Base-by-base conservation (phyloP, 768 basidiomycete species). In the Russula compacta region DNA sequence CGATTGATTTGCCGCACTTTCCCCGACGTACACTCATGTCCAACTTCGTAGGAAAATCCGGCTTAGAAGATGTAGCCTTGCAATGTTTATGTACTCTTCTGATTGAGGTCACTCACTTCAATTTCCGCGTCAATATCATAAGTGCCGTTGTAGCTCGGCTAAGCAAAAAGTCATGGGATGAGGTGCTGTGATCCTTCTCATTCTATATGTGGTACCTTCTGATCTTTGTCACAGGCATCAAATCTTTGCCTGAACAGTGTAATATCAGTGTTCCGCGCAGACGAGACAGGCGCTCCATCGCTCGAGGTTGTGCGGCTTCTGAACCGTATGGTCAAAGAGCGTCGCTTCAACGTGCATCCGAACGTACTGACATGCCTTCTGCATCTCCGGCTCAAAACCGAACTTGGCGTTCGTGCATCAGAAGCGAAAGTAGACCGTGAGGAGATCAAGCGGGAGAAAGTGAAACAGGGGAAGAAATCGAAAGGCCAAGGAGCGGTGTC, bases 241-340 rank as follows among this genome's bases (percentile, higher is more conserved):
- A 87, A 95, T 67, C 75, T 88, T 53, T 97, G 95, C 71, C 79
- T 94, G 32, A 78, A 85, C 67, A 83, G 92, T 5, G 71, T 99
- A 68, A 85, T 90, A 69, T 77, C 79, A 51, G 86, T 98, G 44
- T 92, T 98, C 74, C 82, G 83, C 53, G 81, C 82, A 64, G 97
- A 98, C 76, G 74, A 81, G 19, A 87, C 88, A 11, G 93, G 94
- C 17, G 74, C 76, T 10, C 78, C 89, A 51, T 97, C 97, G 4
- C 80, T 98, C 59, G 92, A 97, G 71, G 76, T 86, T 59, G 91
- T 98, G 44, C 89, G 94, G 48, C 77, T 98, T 42, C 73, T 99
- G 64, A 94, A 97, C 67, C 84, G 94, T 61, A 98, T 98, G 90
- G 83, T 97, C 71, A 98, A 95, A 72, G 95, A 97, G 70, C 85